Percentiles rank a stretch among this genome's conserved stretches.
Evolutionary conservation across 331 rosid genomes (phyloP).

Genomic region (Telfairia occidentalis): DNA sequence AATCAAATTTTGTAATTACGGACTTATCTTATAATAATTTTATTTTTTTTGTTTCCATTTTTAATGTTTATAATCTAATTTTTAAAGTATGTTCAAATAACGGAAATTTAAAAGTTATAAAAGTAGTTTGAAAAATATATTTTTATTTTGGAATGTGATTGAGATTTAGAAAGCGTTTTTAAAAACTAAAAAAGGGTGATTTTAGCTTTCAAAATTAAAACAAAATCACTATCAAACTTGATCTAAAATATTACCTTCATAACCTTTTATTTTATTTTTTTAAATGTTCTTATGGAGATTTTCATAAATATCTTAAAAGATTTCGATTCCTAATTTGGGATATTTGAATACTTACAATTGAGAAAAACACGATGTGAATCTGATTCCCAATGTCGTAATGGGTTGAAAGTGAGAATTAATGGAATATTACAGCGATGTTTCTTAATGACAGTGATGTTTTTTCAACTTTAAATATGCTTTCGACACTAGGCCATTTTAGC

Average conservation of each 20-base stretch:
- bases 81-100: too few relatives aligned
- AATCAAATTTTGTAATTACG: background rate
- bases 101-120: too few relatives aligned
- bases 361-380: background rate
- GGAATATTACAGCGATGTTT: background rate
- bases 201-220: background rate
- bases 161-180: background rate
- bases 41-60: background rate
- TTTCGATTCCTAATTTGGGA: background rate
- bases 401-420: background rate
- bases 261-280: too few relatives aligned
- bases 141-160: background rate
- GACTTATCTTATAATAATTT: background rate
- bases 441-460: background rate
- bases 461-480: background rate
- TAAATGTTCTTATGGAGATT: too few relatives aligned
- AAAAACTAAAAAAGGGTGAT: background rate
- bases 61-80: too few relatives aligned
- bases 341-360: background rate
- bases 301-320: background rate
- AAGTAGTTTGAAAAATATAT: too few relatives aligned
- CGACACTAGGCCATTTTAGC: too few relatives aligned
- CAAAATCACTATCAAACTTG: background rate
- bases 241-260: background rate
- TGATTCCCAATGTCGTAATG: background rate